These are phyloP conservation scores for Citrus trifoliata DNA, from an alignment of 345 rosid species.

Conservation along the genomic window DNA sequence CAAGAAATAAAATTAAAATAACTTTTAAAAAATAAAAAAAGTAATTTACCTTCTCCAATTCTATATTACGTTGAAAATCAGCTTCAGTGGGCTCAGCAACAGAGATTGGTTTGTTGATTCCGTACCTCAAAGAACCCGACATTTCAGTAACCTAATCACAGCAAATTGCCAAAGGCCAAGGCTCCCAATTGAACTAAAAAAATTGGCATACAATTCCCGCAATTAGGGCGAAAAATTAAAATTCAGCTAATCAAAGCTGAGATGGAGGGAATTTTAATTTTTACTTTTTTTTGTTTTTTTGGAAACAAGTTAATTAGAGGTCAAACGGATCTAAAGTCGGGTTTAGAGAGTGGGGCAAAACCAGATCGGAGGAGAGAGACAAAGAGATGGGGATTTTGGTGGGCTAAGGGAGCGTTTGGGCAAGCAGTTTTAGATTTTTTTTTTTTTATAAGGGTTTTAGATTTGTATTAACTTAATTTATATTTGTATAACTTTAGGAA, in stretches of 20 bases:
- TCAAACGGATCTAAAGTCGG: slow-evolving; percentile 11
- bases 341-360: neutral
- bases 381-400: neutral
- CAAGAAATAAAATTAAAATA: neutral
- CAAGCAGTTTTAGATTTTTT: neutral
- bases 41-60: slow-evolving; percentile 60
- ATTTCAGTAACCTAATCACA: slow-evolving; percentile 23
- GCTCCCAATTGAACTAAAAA: neutral
- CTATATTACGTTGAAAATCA: slow-evolving; percentile 59
- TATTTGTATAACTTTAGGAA: too few relatives aligned
- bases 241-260: neutral
- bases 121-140: slow-evolving; percentile 57
- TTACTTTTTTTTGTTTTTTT: neutral
- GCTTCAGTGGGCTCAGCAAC: slow-evolving; percentile 68
- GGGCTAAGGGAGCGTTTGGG: neutral
- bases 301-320: neutral
- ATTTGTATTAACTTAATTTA: neutral
- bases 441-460: neutral
- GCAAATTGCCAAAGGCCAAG: neutral
- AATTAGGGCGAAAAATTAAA: neutral
- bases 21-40: neutral
- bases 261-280: too few relatives aligned
- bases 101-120: slow-evolving; percentile 83
- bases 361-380: neutral
- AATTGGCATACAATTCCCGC: slow-evolving; percentile 1